Percentiles rank a stretch among this genome's conserved stretches.
These are phyloP conservation scores for Moelleriella libera DNA, from an alignment of 2,329 filamentous ascomycete species.

Conservation along the genomic window DNA sequence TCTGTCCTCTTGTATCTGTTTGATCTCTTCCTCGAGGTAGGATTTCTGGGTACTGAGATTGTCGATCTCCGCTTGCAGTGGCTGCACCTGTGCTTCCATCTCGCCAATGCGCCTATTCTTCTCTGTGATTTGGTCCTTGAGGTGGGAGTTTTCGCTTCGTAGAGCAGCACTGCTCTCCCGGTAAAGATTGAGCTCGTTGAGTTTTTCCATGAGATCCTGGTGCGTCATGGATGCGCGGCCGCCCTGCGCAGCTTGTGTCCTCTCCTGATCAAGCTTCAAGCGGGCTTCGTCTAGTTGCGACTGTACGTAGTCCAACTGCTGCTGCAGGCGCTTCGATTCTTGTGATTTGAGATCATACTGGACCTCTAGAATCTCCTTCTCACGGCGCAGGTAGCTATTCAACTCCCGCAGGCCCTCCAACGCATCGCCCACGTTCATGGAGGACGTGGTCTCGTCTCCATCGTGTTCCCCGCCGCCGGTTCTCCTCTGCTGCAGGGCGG, in stretches of 20 bases:
- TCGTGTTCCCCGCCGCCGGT: constrained; percentile 30
- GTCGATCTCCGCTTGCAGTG: constrained; percentile 64
- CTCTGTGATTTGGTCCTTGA: constrained; percentile 61
- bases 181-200: constrained; percentile 91
- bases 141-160: constrained; percentile 70
- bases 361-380: constrained; percentile 97
- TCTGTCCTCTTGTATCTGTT: constrained; percentile 77
- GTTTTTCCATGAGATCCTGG: constrained; percentile 82
- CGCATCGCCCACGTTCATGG: constrained; percentile 40
- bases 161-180: constrained; percentile 88
- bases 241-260: constrained; percentile 58
- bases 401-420: constrained; percentile 75
- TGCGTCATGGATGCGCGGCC: constrained; percentile 64
- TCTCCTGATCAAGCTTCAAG: constrained; percentile 83
- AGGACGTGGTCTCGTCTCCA: constrained; percentile 37
- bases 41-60: constrained; percentile 73
- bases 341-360: constrained; percentile 82
- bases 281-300: constrained; percentile 79
- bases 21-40: constrained; percentile 76
- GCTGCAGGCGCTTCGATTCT: constrained; percentile 76
- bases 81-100: constrained; percentile 62
- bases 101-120: constrained; percentile 64
- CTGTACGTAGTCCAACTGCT: constrained; percentile 79
- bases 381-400: constrained; percentile 78
- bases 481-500: constrained; percentile 64